These are phyloP conservation scores for Rhodotorula graminis DNA, from an alignment of 768 basidiomycete species.

Conservation along the genomic window DNA sequence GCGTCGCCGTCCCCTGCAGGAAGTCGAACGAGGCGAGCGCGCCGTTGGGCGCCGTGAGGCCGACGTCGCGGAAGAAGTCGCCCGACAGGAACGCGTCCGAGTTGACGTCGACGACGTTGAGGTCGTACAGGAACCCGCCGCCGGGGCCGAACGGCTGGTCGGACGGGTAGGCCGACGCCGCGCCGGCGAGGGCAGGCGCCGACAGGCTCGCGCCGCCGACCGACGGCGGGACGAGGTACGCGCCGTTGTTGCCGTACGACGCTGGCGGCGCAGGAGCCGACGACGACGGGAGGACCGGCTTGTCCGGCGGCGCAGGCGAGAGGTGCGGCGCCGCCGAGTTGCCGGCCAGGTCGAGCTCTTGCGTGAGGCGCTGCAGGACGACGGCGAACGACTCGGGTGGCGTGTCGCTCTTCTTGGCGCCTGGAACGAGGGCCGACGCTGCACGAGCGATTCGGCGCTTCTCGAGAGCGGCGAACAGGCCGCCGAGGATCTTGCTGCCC, in stretches of 20 bases:
- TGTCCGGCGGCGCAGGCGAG: not conserved
- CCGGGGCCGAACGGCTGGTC: not conserved
- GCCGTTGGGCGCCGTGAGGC: not conserved
- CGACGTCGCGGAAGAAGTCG: slow-evolving; percentile 18
- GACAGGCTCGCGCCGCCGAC: not conserved
- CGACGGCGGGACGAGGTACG: not conserved
- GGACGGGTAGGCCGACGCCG: not conserved
- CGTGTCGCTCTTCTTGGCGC: not conserved
- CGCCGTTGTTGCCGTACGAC: not conserved
- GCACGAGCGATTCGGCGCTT: slow-evolving; percentile 24
- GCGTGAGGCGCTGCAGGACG: slow-evolving; percentile 21
- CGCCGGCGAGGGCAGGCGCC: not conserved
- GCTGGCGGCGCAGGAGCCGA: not conserved
- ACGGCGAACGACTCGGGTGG: slow-evolving; percentile 18
- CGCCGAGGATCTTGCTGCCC: slow-evolving; percentile 26
- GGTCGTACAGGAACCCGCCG: not conserved
- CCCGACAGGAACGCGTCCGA: not conserved
- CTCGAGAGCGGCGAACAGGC: slow-evolving; percentile 29
- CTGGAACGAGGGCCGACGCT: slow-evolving; percentile 12
- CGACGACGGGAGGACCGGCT: not conserved
- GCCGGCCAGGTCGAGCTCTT: slow-evolving; percentile 6
- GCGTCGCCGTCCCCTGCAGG: not conserved
- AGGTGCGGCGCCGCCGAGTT: not conserved
- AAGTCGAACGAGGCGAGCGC: not conserved
- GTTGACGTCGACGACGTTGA: not conserved